Evolutionary conservation across 106 monocot species (phyloP), one percentile per base, ranked within the genome.

Genomic region (Amphibolis antarctica): DNA sequence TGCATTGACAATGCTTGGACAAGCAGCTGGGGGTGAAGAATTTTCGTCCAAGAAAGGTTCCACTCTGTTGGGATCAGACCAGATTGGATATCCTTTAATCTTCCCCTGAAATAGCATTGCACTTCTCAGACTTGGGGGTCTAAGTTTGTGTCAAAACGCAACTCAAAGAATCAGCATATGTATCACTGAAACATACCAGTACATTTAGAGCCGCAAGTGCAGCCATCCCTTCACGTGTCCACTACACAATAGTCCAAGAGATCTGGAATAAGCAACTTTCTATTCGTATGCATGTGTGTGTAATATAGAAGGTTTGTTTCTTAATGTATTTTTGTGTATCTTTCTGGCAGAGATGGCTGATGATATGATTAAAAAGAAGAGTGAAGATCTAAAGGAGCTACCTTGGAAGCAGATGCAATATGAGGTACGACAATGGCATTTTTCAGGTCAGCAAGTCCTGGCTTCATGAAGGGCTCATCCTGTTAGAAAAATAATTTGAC

Each of bases 171-270:
- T 21, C 31, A 24, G 47, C 20, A 22, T 4, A 21, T 20, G 9
- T 44, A n/a, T 53, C 2, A 53, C 12, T 13, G 3, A 4, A 13
- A 61, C 79, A 25, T 82, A 90, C 96, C 75, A 98, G 62, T 69
- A 98, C 96, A 79, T 98, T 98, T 58, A 98, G 52, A 67, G 96
- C 96, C 62, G 96, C 91, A 64, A 98, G 90, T 45, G 90, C 83
- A 1, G 96, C 87, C 96, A 98, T 98, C 68, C 96, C 96, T 77
- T 98, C 96, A 5, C 96, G 86, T 5, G 96, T 98, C 96, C 96
- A 98, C 96, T 96, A 71, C 49, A 72, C 29, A 59, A 63, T 53
- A 46, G 12, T 7, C 7, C 12, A 12, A 10, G 19, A 63, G 12
- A 22, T 12, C 18, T 42, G n/a, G 25, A 13, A 59, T 36, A 26